Conservation (phyloP, 163 green algal genomes). For the Scenedesmus sp. region DNA sequence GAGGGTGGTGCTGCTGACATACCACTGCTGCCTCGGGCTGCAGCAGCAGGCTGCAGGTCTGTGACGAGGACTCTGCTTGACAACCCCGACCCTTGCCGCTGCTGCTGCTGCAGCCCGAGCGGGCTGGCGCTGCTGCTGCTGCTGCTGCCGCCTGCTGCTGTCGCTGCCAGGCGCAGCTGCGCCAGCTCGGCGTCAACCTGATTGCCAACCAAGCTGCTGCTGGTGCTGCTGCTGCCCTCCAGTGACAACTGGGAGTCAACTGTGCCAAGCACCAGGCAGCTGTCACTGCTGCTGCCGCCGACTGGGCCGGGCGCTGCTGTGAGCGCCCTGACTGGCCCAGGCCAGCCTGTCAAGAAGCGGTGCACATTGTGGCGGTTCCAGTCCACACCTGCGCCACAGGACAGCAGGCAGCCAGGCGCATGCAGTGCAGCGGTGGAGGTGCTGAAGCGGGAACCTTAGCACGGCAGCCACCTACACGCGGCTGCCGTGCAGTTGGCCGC, state of each 20-base stretch:
- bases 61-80: neutral
- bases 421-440: neutral
- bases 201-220: neutral
- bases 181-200: neutral
- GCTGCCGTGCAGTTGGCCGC: neutral
- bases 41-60: neutral
- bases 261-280: constrained; percentile 35
- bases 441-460: neutral
- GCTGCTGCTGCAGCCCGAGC: neutral
- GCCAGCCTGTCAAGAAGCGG: constrained; percentile 14
- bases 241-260: constrained; percentile 29
- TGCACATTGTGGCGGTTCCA: neutral
- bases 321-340: neutral
- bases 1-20: neutral
- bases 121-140: neutral
- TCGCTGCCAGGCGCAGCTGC: neutral
- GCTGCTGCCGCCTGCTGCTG: neutral
- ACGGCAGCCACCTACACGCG: too few species aligned
- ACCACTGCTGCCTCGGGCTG: neutral
- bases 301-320: neutral
- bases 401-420: neutral
- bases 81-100: neutral
- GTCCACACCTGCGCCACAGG: constrained; percentile 10
- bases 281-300: neutral
- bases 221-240: neutral